These are phyloP conservation scores for Lycium barbarum DNA, from an alignment of 257 asterid genomes.

Conservation along the genomic window DNA sequence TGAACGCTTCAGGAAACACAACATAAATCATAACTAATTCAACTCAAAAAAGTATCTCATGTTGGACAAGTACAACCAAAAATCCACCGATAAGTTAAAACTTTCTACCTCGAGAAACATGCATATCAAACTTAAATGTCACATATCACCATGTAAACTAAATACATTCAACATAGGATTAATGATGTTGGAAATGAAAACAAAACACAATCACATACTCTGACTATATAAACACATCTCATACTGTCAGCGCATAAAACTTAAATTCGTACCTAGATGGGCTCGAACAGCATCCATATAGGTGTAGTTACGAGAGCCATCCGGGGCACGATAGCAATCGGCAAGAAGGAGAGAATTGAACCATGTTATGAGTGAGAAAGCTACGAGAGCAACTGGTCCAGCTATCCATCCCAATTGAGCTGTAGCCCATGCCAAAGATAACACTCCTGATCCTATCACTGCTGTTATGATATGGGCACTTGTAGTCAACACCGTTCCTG, in stretches of 20 bases:
- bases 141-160: not conserved
- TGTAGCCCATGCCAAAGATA: slow-evolving; percentile 81
- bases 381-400: slow-evolving; percentile 57
- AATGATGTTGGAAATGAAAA: not conserved
- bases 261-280: slow-evolving; percentile 48
- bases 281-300: slow-evolving; percentile 60
- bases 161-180: slow-evolving; percentile 20
- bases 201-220: not conserved
- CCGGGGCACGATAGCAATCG: slow-evolving; percentile 57
- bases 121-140: not conserved
- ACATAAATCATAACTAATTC: not conserved
- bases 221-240: not conserved
- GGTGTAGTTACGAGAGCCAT: slow-evolving; percentile 57
- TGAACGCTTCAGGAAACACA: not conserved
- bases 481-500: slow-evolving; percentile 61
- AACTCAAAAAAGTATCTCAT: not conserved
- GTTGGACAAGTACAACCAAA: not conserved
- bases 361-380: slow-evolving; percentile 63
- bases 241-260: not conserved
- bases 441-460: slow-evolving; percentile 81
- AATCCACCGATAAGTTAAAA: not conserved
- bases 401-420: slow-evolving; percentile 82
- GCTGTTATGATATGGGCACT: slow-evolving; percentile 75
- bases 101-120: not conserved
- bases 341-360: slow-evolving; percentile 63